Base-by-base conservation (phyloP, 2,329 filamentous ascomycete genomes). In the Mycogone perniciosa region DNA sequence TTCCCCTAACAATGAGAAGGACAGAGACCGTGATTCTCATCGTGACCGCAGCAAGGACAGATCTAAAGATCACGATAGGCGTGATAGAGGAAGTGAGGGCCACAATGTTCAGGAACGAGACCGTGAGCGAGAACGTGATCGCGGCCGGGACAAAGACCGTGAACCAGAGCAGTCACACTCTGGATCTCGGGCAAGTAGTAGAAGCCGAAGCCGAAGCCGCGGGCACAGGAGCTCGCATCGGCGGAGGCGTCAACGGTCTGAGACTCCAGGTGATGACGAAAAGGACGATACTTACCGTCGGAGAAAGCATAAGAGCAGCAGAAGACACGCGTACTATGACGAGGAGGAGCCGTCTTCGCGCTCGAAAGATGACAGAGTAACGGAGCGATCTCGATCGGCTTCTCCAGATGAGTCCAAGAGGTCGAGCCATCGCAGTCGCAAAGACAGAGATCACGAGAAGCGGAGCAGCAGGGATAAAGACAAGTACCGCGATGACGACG, bases 321-420 rank as follows among this genome's bases (percentile, higher is more conserved):
- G 71, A 51, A 69, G 71, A 53, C 64, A 69, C 54, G 57, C 60
- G 41, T 62, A 73, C 51, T 59, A 70, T 57, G 69, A 70, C 11
- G 74, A 77, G 44, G 76, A 77, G 13, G 71, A 74, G 45, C 72
- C 77, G 55, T 45, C 60, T n/a, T 60, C 64, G 38, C 65, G 66
- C 35, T 57, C 68, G 40, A 66, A 57, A 51, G 65, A 69, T 56
- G 69, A 74, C 44, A 72, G 73, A 56, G 61, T 74, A 57, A 70
- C 72, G 9, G 77, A 82, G 44, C 76, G 78, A 46, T 82, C 84
- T 0, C 76, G 85, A 51, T 88, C 86, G 5, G 75, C 76, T 5
- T 89, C 87, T 2, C 79, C 78, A 1, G 79, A 81, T 9, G 75
- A 77, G 7, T 75, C 76, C 35, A 80, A 76, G 56, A 69, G 76